phyloP scores from a whole-genome alignment of 192 early-diverging fungal species.

The Spizellomyces sp. region DNA sequence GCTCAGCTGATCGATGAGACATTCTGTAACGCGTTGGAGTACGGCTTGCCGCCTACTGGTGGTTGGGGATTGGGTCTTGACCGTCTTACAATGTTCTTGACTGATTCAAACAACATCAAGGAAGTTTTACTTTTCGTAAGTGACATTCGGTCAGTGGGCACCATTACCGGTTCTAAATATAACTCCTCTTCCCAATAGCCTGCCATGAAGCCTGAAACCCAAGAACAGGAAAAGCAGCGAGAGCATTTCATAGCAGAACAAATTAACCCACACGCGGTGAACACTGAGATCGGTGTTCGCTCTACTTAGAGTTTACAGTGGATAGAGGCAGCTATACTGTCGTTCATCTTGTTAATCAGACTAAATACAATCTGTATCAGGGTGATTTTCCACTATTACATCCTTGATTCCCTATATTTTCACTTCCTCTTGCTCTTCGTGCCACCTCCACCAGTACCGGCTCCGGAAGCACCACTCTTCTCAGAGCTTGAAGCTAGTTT shows the following conservation, averaged over 20 bases:
- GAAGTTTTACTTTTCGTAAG: slow-evolving; percentile 76
- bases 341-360: no score
- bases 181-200: slow-evolving; percentile 34
- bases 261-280: slow-evolving; percentile 15
- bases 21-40: slow-evolving; percentile 96
- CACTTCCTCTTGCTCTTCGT: neutral
- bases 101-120: slow-evolving; percentile 97
- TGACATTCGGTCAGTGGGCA: neutral
- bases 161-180: neutral
- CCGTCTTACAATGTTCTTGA: slow-evolving; percentile 98
- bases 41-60: slow-evolving; percentile 93
- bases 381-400: no score
- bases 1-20: slow-evolving; percentile 97
- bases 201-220: slow-evolving; percentile 57
- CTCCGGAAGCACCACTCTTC: neutral
- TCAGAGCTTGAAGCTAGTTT: neutral
- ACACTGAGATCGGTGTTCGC: slow-evolving; percentile 23
- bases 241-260: slow-evolving; percentile 29
- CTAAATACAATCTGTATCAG: no score
- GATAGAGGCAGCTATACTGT: no score
- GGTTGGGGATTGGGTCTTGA: slow-evolving; percentile 89
- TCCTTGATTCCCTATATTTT: neutral
- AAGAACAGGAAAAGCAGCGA: slow-evolving; percentile 36
- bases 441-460: neutral
- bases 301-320: neutral